Conservation (phyloP, 768 basidiomycete species). For the Dioszegia hungarica region DNA sequence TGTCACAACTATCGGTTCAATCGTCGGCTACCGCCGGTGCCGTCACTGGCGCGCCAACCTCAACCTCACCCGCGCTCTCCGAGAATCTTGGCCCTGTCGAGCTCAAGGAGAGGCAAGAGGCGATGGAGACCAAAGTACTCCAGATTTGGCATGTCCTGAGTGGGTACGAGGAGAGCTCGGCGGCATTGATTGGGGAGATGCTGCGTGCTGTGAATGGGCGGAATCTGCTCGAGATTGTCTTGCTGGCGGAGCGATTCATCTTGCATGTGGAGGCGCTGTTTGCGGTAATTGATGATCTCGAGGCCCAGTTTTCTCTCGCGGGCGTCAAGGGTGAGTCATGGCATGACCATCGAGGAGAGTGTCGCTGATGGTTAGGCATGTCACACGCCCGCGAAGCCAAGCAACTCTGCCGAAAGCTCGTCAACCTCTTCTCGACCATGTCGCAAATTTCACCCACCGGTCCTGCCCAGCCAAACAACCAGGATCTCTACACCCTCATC, state of each 20-base stretch:
- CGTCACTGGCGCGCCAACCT: slow-evolving; percentile 29
- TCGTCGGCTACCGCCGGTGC: slow-evolving; percentile 47
- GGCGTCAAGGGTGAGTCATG: slow-evolving; percentile 71
- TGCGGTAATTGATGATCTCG: slow-evolving; percentile 92
- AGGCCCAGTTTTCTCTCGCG: slow-evolving; percentile 73
- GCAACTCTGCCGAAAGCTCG: slow-evolving; percentile 97
- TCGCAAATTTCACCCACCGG: slow-evolving; percentile 66
- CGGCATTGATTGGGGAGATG: slow-evolving; percentile 99
- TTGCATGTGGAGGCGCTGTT: slow-evolving; percentile 97
- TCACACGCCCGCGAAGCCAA: slow-evolving; percentile 97
- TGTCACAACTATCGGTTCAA: slow-evolving; percentile 34
- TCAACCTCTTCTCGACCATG: slow-evolving; percentile 91
- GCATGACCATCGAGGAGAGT: neutral
- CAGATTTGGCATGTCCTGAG: slow-evolving; percentile 98
- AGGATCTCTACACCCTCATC: slow-evolving; percentile 91
- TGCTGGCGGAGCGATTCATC: slow-evolving; percentile 98
- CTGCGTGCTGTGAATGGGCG: slow-evolving; percentile 93
- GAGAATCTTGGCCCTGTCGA: slow-evolving; percentile 67
- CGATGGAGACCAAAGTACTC: slow-evolving; percentile 96
- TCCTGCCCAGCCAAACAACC: slow-evolving; percentile 55
- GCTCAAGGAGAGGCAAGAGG: slow-evolving; percentile 80
- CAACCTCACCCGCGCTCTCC: slow-evolving; percentile 33
- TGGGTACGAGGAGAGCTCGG: slow-evolving; percentile 98
- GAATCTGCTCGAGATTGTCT: slow-evolving; percentile 90
- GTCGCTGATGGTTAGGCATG: slow-evolving; percentile 63